A percentile compares a stretch with the other conserved stretches of the same genome.
These are phyloP conservation scores for Marvania coccoides DNA, from an alignment of 139 green algal species.

Conservation along the genomic window DNA sequence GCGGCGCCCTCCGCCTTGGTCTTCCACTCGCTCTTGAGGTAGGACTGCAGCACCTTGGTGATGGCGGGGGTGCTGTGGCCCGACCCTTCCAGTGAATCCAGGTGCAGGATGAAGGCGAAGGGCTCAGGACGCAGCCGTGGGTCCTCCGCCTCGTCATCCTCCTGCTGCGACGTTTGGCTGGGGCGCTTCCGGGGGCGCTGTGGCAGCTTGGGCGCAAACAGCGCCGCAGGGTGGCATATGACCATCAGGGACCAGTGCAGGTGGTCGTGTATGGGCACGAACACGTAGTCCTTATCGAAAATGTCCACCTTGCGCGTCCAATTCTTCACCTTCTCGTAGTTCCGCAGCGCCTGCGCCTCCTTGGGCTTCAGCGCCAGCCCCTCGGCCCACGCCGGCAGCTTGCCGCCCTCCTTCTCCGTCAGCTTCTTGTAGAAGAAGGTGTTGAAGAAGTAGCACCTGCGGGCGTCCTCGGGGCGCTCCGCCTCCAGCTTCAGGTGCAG, in stretches of 20 bases:
- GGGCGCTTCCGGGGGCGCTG: background rate
- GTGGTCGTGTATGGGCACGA: conserved; percentile 80
- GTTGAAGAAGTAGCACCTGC: conserved; percentile 87
- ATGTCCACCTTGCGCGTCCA: conserved; percentile 76
- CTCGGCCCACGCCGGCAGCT: background rate
- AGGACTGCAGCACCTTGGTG: conserved; percentile 38
- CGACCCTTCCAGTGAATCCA: conserved; percentile 60
- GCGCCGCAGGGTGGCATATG: conserved; percentile 63
- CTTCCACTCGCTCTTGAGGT: conserved; percentile 57
- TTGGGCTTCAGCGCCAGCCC: background rate
- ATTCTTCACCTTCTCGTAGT: conserved; percentile 60
- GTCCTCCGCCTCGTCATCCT: background rate
- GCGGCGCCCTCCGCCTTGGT: conserved; percentile 26
- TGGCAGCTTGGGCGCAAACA: background rate
- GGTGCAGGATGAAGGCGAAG: conserved; percentile 57
- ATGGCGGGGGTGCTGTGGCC: conserved; percentile 9
- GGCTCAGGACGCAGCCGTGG: background rate
- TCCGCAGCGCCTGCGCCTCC: conserved; percentile 13
- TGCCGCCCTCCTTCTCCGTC: conserved; percentile 32
- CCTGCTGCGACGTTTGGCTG: background rate
- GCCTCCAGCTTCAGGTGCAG: conserved; percentile 10
- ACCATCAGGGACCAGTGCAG: conserved; percentile 87
- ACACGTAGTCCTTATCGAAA: conserved; percentile 79
- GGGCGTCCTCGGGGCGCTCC: conserved; percentile 30
- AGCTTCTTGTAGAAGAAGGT: conserved; percentile 96